Base-by-base conservation (phyloP, 2,329 filamentous ascomycete genomes). In the Mycogone perniciosa region DNA sequence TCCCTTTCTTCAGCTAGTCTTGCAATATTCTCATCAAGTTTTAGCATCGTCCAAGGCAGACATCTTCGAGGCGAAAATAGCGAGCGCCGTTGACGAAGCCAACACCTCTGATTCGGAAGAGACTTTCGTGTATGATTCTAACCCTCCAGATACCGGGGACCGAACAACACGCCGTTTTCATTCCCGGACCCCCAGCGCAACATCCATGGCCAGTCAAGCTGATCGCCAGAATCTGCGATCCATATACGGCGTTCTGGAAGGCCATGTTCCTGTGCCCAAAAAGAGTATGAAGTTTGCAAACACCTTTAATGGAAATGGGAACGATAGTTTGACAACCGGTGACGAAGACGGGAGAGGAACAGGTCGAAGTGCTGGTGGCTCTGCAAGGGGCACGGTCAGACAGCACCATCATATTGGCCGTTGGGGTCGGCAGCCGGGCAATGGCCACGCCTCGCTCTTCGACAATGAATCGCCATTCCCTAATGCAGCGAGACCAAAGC, bases 121-220 rank as follows among this genome's bases (percentile, higher is more conserved):
- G 69, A 97, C 93, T 0, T 99, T 97, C 68, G 93, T 99, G 11
- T 99, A 99, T 71, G 93, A 99, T 68, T 97, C 93, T 29, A 99
- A 99, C 63, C 93, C 92, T 7, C 88, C 89, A 46, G 83, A 86
- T 57, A 69, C 65, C 45, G 75, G 72, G 44, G 81, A 84, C 48
- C 75, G 82, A 38, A 56, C 63, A 34, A 80, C 80, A n/a, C 80
- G 82, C 56, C 81, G 90, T 54, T 89, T 92, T 67, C 92, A 97
- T 70, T 97, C 92, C 20, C 83, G 93, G 56, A 99, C 93, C 1
- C 93, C 93, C 6, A 97, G 91, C 68, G 88, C 90, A 40, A 95
- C 92, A 4, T 97, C 92, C 5, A 84, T 86, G 79, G 77, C 68
- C 20, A 89, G 86, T 67, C 82, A 88, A 60, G 75, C 80, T 9